Conservation (phyloP, 1,284 basidiomycete species). For the Sphaerobolus stellatus region DNA sequence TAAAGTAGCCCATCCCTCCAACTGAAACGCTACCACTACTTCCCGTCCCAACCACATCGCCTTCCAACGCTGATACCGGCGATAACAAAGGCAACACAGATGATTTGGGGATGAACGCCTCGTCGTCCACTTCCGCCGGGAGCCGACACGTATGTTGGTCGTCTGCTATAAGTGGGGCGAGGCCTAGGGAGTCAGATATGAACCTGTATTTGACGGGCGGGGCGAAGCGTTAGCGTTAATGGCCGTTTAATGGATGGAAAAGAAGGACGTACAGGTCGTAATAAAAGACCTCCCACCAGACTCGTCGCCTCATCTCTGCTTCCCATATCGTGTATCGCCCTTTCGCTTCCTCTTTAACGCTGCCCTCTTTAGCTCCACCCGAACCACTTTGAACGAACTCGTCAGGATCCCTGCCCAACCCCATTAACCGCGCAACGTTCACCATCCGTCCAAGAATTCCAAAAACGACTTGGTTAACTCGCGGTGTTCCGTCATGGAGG, state of each 20-base stretch:
- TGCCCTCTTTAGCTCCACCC: no score
- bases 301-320: constrained; percentile 56
- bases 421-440: constrained; percentile 61
- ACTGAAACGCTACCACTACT: constrained; percentile 37
- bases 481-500: constrained; percentile 48
- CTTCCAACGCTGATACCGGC: constrained; percentile 18
- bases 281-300: constrained; percentile 76
- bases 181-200: constrained; percentile 62
- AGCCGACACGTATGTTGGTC: constrained; percentile 47
- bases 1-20: no score
- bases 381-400: constrained; percentile 38
- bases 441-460: constrained; percentile 65
- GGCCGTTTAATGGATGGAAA: neutral
- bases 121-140: constrained; percentile 52
- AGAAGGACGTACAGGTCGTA: constrained; percentile 62
- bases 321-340: constrained; percentile 47
- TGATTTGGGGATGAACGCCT: constrained; percentile 46
- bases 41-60: constrained; percentile 25
- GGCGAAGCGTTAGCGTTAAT: neutral
- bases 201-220: constrained; percentile 49
- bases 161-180: constrained; percentile 55
- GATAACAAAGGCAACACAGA: constrained; percentile 41
- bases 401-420: constrained; percentile 60
- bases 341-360: no score
- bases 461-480: constrained; percentile 37